phyloP scores from a whole-genome alignment of 208 protist genomes.

The Strigomonas oncopelti region DNA sequence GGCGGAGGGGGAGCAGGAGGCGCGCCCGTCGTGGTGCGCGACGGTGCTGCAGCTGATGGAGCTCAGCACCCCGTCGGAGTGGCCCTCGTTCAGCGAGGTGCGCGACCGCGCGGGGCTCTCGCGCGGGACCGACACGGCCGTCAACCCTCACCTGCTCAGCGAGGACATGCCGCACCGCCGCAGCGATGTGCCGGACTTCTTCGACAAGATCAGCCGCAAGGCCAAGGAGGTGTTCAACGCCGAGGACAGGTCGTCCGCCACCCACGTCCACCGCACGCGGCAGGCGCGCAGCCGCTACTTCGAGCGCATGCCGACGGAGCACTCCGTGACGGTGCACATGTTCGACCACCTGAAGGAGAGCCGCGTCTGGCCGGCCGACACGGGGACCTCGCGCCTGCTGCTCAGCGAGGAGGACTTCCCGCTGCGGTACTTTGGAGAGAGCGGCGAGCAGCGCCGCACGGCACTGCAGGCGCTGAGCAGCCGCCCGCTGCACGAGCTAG shows the following conservation, averaged over 20 bases:
- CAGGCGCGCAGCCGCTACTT: slow-evolving; percentile 1
- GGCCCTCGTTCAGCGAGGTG: slow-evolving; percentile 36
- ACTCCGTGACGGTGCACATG: slow-evolving; percentile 5
- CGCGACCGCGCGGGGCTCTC: slow-evolving; percentile 28
- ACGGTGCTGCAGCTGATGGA: slow-evolving; percentile 58
- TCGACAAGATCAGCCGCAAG: slow-evolving; percentile 32
- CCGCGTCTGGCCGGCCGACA: slow-evolving; percentile 30
- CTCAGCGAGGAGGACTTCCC: slow-evolving; percentile 23
- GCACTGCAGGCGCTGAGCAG: slow-evolving; percentile 38
- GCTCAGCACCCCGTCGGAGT: slow-evolving; percentile 32
- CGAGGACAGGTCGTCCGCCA: not conserved
- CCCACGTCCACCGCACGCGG: not conserved
- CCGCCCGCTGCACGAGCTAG: slow-evolving; percentile 34
- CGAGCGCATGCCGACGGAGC: slow-evolving; percentile 1
- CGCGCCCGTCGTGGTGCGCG: slow-evolving; percentile 45
- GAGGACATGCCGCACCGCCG: slow-evolving; percentile 20
- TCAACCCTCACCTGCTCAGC: slow-evolving; percentile 6
- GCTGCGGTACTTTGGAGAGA: slow-evolving; percentile 20
- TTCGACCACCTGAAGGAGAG: slow-evolving; percentile 13
- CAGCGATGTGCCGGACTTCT: slow-evolving; percentile 25
- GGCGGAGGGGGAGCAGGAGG: slow-evolving; percentile 32
- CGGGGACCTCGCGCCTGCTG: slow-evolving; percentile 19
- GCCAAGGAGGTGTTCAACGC: slow-evolving; percentile 21
- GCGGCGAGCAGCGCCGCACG: slow-evolving; percentile 2
- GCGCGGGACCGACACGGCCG: slow-evolving; percentile 26